These are phyloP conservation scores for Pistacia vera DNA, from an alignment of 345 rosid genomes.

Conservation along the genomic window DNA sequence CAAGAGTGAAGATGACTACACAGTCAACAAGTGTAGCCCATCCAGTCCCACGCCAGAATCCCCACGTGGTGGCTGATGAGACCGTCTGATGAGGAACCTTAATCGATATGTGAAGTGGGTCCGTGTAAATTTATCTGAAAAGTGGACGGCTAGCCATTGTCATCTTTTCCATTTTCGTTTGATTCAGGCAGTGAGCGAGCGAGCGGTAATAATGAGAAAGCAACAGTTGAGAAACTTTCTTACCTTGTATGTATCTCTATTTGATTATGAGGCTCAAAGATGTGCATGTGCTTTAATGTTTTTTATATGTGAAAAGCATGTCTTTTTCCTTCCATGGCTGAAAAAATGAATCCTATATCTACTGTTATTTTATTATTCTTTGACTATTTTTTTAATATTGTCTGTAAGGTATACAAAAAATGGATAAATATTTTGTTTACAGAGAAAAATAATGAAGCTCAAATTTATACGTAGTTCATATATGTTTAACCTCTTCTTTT, in stretches of 20 bases:
- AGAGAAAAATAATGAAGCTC: too few relatives aligned
- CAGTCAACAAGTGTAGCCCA: background rate
- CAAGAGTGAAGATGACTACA: background rate
- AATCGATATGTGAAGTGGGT: background rate
- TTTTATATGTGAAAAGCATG: background rate
- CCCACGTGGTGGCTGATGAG: background rate
- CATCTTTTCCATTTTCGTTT: background rate
- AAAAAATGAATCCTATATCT: background rate
- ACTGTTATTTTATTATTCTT: too few relatives aligned
- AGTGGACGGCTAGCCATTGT: background rate
- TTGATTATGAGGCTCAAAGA: background rate
- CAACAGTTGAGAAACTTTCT: too few relatives aligned
- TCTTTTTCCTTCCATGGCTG: background rate
- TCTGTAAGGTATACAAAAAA: too few relatives aligned
- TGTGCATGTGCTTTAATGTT: background rate
- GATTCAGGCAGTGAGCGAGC: background rate
- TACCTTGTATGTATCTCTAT: background rate
- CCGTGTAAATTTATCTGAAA: background rate
- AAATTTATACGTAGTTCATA: too few relatives aligned
- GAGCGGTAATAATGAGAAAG: too few relatives aligned
- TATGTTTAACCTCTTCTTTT: too few relatives aligned
- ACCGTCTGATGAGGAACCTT: background rate
- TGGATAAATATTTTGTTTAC: too few relatives aligned
- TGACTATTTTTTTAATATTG: too few relatives aligned
- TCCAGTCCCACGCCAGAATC: background rate